Evolutionary conservation across 1,284 basidiomycete species (phyloP).

Genomic region (Ganoderma meredithae): DNA sequence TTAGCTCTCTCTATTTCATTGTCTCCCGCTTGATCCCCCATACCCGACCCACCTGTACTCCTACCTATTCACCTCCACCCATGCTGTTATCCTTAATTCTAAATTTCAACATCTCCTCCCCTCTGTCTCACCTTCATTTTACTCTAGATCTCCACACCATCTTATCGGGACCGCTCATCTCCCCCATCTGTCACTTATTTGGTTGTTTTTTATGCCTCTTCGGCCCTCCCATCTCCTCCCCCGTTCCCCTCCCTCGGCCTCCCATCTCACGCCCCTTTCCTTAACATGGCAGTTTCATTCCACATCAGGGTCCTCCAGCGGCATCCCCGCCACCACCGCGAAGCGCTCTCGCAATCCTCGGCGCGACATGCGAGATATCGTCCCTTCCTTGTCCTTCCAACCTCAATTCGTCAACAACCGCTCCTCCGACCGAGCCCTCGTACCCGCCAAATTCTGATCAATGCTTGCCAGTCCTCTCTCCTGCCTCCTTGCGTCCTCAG

Average conservation of each 20-base stretch:
- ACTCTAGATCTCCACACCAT: background rate
- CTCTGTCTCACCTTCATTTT: background rate
- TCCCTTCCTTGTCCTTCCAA: background rate
- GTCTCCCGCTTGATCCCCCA: background rate
- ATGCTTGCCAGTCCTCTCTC: background rate
- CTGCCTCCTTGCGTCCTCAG: background rate
- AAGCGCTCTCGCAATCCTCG: background rate
- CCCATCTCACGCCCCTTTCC: background rate
- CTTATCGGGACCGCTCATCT: background rate
- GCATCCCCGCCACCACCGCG: background rate
- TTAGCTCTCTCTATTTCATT: background rate
- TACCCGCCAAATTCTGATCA: background rate
- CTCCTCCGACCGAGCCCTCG: background rate
- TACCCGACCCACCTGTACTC: background rate
- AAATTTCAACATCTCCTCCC: too few species aligned
- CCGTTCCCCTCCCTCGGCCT: background rate
- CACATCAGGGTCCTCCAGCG: conserved; percentile 2
- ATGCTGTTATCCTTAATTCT: background rate
- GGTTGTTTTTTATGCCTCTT: background rate
- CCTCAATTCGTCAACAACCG: background rate
- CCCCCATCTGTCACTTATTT: background rate
- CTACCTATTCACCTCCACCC: background rate
- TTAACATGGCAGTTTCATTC: background rate
- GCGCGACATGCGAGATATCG: background rate
- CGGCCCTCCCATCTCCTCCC: background rate